phyloP scores from a whole-genome alignment of 2,329 filamentous ascomycete genomes.

The Knufia fluminis region DNA sequence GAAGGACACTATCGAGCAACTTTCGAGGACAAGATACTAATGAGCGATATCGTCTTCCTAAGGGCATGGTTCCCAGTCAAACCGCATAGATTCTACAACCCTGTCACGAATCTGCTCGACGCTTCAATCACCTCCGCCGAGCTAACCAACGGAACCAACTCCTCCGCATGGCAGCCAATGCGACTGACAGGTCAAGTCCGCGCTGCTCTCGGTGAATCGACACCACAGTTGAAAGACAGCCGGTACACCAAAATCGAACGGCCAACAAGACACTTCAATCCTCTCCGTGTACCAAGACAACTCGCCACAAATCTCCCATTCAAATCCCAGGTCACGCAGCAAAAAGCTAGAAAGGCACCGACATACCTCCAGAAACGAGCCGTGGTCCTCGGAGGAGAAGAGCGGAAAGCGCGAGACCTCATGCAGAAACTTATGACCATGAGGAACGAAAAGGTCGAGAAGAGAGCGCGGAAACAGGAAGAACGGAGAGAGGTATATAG shows the following conservation, averaged over 20 bases:
- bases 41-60: slow-evolving; percentile 93
- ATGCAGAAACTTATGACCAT: slow-evolving; percentile 90
- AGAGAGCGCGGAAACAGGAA: slow-evolving; percentile 76
- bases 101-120: slow-evolving; percentile 82
- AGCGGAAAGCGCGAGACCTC: slow-evolving; percentile 77
- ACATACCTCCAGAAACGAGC: slow-evolving; percentile 95
- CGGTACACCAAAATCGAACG: slow-evolving; percentile 61
- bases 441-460: slow-evolving; percentile 80
- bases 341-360: slow-evolving; percentile 66
- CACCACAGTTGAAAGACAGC: slow-evolving; percentile 73
- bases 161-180: slow-evolving; percentile 71
- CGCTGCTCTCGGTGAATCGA: slow-evolving; percentile 61
- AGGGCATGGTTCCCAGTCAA: slow-evolving; percentile 95
- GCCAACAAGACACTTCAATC: slow-evolving; percentile 65
- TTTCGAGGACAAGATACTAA: slow-evolving; percentile 96
- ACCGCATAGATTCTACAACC: slow-evolving; percentile 93
- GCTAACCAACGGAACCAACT: slow-evolving; percentile 22
- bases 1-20: slow-evolving; percentile 95
- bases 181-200: slow-evolving; percentile 87
- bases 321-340: slow-evolving; percentile 79
- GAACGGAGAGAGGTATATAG: slow-evolving; percentile 71
- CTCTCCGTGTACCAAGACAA: slow-evolving; percentile 40
- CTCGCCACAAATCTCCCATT: slow-evolving; percentile 74
- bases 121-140: slow-evolving; percentile 28
- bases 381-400: slow-evolving; percentile 74